Evolutionary conservation across 2,329 filamentous ascomycete genomes (phyloP).

Genomic region (Immersiporthe knoxdaviesiana): DNA sequence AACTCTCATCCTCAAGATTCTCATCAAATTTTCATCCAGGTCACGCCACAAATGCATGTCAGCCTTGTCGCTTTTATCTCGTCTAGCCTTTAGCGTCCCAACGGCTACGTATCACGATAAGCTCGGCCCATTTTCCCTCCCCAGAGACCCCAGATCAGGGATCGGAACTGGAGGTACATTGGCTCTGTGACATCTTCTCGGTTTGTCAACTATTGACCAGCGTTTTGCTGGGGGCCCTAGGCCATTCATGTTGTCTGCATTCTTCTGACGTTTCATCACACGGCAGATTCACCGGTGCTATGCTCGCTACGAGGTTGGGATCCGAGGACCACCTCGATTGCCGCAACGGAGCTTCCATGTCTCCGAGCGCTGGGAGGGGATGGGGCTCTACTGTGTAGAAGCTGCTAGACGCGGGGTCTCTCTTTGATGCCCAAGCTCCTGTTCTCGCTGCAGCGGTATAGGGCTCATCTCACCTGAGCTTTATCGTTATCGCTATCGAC

Average conservation of each 20-base stretch:
- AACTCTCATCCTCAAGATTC: background rate
- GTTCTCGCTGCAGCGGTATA: conserved; percentile 1
- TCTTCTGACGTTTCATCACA: conserved; percentile 6
- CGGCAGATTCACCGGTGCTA: conserved; percentile 7
- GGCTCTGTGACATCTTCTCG: background rate
- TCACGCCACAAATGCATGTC: background rate
- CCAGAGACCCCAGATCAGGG: conserved; percentile 12
- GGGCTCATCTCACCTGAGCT: conserved; percentile 21
- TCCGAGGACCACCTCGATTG: conserved; percentile 14
- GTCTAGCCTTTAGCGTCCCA: conserved; percentile 14
- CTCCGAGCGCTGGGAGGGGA: background rate
- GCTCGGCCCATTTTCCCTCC: conserved; percentile 5
- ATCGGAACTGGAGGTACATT: background rate
- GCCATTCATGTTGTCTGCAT: background rate
- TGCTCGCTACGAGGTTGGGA: background rate
- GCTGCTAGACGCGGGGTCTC: background rate
- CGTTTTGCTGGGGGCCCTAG: background rate
- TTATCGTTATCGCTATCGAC: conserved; percentile 29
- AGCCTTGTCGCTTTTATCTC: conserved; percentile 9
- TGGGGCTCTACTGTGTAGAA: background rate
- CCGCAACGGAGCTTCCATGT: conserved; percentile 10
- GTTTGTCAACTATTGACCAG: background rate
- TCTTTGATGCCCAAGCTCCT: conserved; percentile 1
- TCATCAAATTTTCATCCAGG: conserved; percentile 2
- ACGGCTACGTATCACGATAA: conserved; percentile 31